phyloP scores from a whole-genome alignment of 2,329 filamentous ascomycete genomes.

The Trichoderma sp. region DNA sequence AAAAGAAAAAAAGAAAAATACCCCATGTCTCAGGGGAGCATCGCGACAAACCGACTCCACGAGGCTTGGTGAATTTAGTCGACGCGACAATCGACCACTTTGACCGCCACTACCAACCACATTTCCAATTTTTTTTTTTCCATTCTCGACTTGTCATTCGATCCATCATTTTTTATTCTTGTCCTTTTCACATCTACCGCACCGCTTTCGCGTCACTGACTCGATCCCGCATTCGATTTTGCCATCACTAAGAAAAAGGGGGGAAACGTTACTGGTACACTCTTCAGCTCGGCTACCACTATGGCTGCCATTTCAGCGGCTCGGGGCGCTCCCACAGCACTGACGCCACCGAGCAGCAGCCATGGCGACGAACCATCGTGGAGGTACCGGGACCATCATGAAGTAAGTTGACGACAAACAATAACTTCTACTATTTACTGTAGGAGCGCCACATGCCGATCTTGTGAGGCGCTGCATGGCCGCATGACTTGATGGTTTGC shows the following conservation, averaged over 20 bases:
- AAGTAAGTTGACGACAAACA: neutral
- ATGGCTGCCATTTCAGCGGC: constrained; percentile 56
- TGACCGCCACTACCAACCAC: neutral
- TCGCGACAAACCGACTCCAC: constrained; percentile 17
- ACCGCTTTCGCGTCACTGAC: neutral
- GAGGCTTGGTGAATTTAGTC: constrained; percentile 12
- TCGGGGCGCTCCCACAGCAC: constrained; percentile 46
- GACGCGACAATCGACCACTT: constrained; percentile 5
- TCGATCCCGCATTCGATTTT: neutral
- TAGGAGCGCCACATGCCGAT: neutral
- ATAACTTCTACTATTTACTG: too few species aligned
- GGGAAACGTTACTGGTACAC: constrained; percentile 31
- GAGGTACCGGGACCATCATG: constrained; percentile 33
- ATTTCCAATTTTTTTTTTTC: neutral
- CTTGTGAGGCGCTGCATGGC: neutral
- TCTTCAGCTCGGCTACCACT: constrained; percentile 21
- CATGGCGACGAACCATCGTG: constrained; percentile 49
- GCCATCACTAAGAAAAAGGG: neutral
- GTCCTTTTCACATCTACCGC: neutral
- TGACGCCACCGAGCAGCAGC: constrained; percentile 50
- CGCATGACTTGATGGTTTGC: constrained; percentile 3
- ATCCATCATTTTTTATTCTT: neutral
- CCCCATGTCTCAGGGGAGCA: constrained; percentile 18
- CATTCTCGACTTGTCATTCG: constrained; percentile 2
- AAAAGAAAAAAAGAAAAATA: neutral